phyloP scores from a whole-genome alignment of 345 rosid species.

The Ceriops decandra region DNA sequence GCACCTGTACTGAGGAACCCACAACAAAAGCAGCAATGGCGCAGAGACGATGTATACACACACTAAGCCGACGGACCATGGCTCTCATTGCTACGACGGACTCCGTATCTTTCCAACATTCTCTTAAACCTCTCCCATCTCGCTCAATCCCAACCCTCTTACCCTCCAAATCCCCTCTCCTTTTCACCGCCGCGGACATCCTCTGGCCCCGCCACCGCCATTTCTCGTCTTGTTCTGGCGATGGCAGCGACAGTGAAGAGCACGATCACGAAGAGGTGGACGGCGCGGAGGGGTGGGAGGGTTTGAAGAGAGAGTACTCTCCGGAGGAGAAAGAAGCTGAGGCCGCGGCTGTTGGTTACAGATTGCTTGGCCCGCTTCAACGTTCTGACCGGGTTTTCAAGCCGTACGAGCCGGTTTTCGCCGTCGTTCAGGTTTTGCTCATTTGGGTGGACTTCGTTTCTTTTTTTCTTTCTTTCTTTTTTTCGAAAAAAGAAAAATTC shows the following conservation, averaged over 20 bases:
- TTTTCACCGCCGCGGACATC: constrained; percentile 16
- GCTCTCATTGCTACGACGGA: constrained; percentile 30
- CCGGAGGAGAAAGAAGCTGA: constrained; percentile 68
- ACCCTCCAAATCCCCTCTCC: background rate
- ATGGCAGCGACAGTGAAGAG: constrained; percentile 23
- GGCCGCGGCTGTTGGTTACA: constrained; percentile 83
- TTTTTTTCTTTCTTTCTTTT: background rate
- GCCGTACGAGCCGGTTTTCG: constrained; percentile 70
- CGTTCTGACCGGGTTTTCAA: constrained; percentile 56
- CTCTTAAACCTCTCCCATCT: constrained; percentile 2
- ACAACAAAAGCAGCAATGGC: constrained; percentile 42
- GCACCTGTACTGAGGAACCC: background rate
- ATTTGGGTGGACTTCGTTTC: background rate
- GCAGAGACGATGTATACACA: constrained; percentile 58
- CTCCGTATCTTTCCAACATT: constrained; percentile 16
- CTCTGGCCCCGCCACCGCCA: constrained; percentile 24
- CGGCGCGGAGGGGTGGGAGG: background rate
- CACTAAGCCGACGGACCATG: constrained; percentile 42
- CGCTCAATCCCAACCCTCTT: constrained; percentile 17
- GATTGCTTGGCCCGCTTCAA: constrained; percentile 63
- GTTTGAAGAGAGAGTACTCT: constrained; percentile 46
- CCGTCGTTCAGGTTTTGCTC: constrained; percentile 75
- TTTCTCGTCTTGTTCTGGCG: constrained; percentile 45
- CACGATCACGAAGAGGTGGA: constrained; percentile 6
- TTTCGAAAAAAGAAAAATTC: background rate